phyloP scores from a whole-genome alignment of 306 rosid species.

The Carpinus viminea region DNA sequence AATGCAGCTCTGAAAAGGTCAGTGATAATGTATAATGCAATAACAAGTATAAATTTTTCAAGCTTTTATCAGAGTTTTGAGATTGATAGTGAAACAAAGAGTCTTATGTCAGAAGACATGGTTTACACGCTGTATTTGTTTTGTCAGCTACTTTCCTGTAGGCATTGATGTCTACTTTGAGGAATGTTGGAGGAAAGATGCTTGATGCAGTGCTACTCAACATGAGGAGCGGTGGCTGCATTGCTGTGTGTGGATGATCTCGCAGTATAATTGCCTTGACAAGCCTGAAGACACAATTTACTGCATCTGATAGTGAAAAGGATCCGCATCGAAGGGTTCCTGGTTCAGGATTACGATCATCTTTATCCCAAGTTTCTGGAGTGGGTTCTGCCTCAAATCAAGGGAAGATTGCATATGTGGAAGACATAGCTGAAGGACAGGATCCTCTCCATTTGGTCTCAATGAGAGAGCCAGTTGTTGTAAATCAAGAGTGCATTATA shows the following conservation, averaged over 20 bases:
- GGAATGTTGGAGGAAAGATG: constrained; percentile 40
- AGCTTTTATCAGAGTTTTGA: neutral
- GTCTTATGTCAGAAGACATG: neutral
- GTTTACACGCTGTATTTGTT: neutral
- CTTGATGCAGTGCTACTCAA: constrained; percentile 39
- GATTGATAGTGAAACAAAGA: neutral
- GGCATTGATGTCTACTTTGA: constrained; percentile 32
- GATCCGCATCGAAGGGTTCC: constrained; percentile 24
- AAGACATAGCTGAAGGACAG: constrained; percentile 36
- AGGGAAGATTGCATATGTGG: constrained; percentile 27
- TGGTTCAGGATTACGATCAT: constrained; percentile 7
- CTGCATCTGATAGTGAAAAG: neutral
- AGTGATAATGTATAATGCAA: neutral
- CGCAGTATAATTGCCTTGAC: constrained; percentile 36
- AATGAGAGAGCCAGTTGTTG: constrained; percentile 39
- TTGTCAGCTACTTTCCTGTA: constrained; percentile 20
- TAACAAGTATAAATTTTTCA: neutral
- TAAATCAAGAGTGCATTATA: neutral
- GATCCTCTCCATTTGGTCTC: too few relatives aligned
- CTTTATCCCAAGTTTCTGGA: constrained; percentile 23
- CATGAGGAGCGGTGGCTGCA: constrained; percentile 29
- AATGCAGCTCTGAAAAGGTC: constrained; percentile 33
- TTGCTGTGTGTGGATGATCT: constrained; percentile 42
- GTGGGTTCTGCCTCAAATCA: constrained; percentile 24
- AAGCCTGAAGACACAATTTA: constrained; percentile 31